A percentile compares a stretch with the other conserved stretches of the same genome.
Evolutionary conservation across 169 alveolate genomes (phyloP).

Genomic region (Cryptosporidium xiaoi): DNA sequence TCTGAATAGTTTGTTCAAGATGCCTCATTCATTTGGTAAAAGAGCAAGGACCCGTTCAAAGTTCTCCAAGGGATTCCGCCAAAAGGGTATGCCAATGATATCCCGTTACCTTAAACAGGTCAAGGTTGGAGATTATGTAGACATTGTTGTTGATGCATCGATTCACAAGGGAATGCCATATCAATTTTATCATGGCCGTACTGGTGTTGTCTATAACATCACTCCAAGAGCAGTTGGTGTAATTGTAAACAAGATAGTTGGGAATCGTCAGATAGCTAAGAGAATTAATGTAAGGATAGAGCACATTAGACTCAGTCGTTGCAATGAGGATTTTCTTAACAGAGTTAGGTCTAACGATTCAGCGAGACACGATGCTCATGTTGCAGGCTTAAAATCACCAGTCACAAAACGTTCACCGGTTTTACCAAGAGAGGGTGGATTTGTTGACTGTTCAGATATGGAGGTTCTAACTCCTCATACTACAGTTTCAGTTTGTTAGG

Average conservation of each 20-base stretch:
- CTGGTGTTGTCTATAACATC: conserved; percentile 98
- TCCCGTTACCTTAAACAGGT: conserved; percentile 91
- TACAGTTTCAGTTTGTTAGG: conserved; percentile 52
- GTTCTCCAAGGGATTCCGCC: conserved; percentile 95
- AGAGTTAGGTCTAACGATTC: conserved; percentile 92
- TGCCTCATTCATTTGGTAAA: conserved; percentile 92
- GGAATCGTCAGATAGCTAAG: conserved; percentile 95
- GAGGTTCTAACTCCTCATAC: conserved; percentile 69
- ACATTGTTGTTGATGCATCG: conserved; percentile 96
- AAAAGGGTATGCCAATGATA: conserved; percentile 95
- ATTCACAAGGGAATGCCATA: conserved; percentile 99
- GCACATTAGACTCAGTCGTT: conserved; percentile 95
- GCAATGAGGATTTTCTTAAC: conserved; percentile 95
- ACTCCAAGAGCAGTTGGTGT: conserved; percentile 96
- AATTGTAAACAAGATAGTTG: conserved; percentile 95
- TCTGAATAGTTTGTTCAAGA: background rate
- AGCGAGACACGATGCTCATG: conserved; percentile 90
- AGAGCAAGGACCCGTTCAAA: conserved; percentile 98
- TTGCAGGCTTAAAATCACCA: conserved; percentile 66
- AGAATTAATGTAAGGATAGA: conserved; percentile 97
- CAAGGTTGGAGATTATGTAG: conserved; percentile 97
- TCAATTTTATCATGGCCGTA: conserved; percentile 98
- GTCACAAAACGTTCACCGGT: conserved; percentile 58
- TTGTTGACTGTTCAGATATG: conserved; percentile 73
- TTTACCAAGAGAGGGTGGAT: conserved; percentile 67